phyloP scores from a whole-genome alignment of 169 alveolate species.

The Eimeria sp. region DNA sequence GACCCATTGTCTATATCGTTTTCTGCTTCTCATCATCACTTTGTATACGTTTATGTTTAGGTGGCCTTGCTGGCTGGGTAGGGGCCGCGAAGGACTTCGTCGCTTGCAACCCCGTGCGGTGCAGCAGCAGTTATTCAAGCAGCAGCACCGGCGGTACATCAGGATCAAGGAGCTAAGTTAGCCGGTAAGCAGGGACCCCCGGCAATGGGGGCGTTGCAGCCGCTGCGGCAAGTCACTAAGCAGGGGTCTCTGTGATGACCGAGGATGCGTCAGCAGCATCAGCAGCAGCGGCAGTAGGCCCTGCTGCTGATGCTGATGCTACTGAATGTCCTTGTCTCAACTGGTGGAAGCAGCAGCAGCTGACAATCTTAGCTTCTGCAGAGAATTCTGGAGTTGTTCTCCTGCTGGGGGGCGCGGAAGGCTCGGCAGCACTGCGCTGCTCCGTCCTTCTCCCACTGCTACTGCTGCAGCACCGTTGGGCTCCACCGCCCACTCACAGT shows the following conservation, averaged over 20 bases:
- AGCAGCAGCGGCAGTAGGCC: background rate
- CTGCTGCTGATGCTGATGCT: constrained; percentile 13
- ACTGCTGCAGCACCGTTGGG: constrained; percentile 59
- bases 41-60: background rate
- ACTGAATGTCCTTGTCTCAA: constrained; percentile 10
- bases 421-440: constrained; percentile 59
- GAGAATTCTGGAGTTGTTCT: constrained; percentile 38
- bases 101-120: background rate
- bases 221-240: background rate
- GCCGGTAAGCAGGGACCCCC: background rate
- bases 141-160: background rate
- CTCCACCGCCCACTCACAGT: constrained; percentile 6
- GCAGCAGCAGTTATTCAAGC: background rate
- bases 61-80: background rate
- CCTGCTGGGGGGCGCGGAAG: constrained; percentile 42
- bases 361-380: constrained; percentile 10
- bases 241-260: background rate
- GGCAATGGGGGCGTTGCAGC: background rate
- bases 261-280: background rate
- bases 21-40: background rate
- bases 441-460: constrained; percentile 47
- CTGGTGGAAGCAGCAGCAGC: constrained; percentile 65
- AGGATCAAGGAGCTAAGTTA: background rate
- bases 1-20: background rate
- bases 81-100: background rate